Base-by-base conservation (phyloP, 2,329 filamentous ascomycete species). In the Penicillium sp. region DNA sequence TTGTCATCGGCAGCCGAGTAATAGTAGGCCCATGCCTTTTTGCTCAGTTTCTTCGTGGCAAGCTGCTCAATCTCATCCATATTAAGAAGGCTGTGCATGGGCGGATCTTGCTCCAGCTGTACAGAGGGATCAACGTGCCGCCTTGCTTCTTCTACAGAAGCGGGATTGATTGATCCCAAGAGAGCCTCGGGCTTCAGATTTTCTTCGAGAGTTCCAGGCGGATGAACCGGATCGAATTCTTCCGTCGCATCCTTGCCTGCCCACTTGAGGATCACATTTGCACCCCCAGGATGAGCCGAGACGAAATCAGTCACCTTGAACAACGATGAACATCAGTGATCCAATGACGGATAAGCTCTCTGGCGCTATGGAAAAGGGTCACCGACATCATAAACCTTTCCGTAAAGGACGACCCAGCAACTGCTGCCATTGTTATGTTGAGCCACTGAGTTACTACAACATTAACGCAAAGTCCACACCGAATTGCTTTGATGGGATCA, bases 11-110 rank as follows among this genome's bases (percentile, higher is more conserved):
- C 75, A 9, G 88, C 88, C 1, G 89, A 95, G 72, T 81, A 94
- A 75, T 96, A 96, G 74, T 96, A 96, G 42, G 87, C 86, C 86
- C 88, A 95, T 39, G 85, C 88, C 72, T 90, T 94, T 56, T 80
- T 79, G 51, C 82, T 84, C 52, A 95, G 83, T 56, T 84, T 82
- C 65, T 83, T 84, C 28, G 84, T 86, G 11, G 90, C 90, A 34
- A 84, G 79, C 43, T 78, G 77, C 70, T 95, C 89, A 55, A 96
- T 86, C 66, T 96, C 90, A 62, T 94, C 83, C 43, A 96, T 74
- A 64, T 95, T 96, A 49, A 96, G 75, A 51, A 88, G 81, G 25
- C 13, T 26, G 12, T 38, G 34, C 24, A 45, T 13, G 12, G 43
- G 34, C 25, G 35, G 43, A 7, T 45, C 26, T 47, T 79, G 80